A percentile compares a stretch with the other conserved stretches of the same genome.
Evolutionary conservation across 2,329 filamentous ascomycete genomes (phyloP).

Genomic region (Cercospora janseana): DNA sequence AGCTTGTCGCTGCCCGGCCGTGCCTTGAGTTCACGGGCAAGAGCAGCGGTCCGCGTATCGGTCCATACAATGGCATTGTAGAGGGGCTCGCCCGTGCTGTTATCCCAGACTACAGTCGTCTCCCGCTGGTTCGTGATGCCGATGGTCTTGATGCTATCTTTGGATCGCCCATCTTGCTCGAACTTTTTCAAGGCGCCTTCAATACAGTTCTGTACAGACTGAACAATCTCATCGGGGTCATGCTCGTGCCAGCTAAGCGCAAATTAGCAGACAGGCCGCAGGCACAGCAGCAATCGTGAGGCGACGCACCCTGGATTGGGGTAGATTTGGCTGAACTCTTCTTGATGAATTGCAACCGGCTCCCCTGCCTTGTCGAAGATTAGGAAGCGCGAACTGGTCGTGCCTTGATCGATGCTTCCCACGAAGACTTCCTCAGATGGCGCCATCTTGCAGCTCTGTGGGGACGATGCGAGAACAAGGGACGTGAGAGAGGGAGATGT

Average conservation of each 20-base stretch:
- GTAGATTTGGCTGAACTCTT: constrained; percentile 82
- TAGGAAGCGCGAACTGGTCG: constrained; percentile 83
- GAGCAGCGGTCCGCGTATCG: constrained; percentile 72
- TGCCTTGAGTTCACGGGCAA: constrained; percentile 74
- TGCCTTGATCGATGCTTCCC: constrained; percentile 87
- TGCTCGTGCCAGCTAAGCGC: constrained; percentile 79
- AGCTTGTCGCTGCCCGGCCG: constrained; percentile 67
- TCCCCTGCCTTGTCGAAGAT: constrained; percentile 81
- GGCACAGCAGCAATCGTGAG: background rate
- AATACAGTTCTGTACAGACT: constrained; percentile 75
- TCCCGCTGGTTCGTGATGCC: constrained; percentile 91
- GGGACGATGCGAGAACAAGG: background rate
- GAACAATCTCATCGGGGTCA: constrained; percentile 72
- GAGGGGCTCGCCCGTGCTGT: constrained; percentile 72
- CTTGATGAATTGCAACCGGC: constrained; percentile 77
- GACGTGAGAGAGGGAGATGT: background rate
- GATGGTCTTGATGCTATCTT: constrained; percentile 69
- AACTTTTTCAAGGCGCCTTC: constrained; percentile 72
- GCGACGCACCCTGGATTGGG: constrained; percentile 73
- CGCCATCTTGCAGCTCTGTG: constrained; percentile 23
- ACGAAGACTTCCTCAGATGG: constrained; percentile 61
- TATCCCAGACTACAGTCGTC: constrained; percentile 83
- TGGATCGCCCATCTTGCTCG: constrained; percentile 64
- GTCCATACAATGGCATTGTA: constrained; percentile 89
- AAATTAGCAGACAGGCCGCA: constrained; percentile 16